Percentiles rank a stretch among this genome's conserved stretches.
Conservation (phyloP, 371 early-diverging fungal genomes). For the Mortierella sp. region DNA sequence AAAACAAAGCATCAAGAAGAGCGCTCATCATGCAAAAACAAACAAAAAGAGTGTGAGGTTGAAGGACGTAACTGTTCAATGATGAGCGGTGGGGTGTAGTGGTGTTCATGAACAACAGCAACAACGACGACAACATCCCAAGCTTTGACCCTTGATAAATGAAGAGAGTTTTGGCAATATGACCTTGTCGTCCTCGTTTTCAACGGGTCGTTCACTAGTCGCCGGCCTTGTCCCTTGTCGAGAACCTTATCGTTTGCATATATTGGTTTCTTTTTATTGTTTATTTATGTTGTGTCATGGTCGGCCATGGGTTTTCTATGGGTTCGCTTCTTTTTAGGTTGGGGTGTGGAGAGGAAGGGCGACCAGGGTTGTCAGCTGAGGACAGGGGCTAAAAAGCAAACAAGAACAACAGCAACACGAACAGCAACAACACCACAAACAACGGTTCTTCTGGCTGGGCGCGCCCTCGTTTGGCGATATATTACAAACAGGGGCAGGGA, state of each 20-base stretch:
- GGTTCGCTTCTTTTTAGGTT: constrained; percentile 13
- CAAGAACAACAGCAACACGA: neutral
- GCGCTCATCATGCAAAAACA: neutral
- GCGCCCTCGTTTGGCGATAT: neutral
- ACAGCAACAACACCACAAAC: no score
- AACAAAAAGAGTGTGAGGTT: neutral
- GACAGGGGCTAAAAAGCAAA: neutral
- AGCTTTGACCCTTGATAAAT: neutral
- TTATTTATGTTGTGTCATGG: constrained; percentile 2
- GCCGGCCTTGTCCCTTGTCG: neutral
- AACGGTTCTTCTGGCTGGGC: neutral
- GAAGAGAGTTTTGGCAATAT: constrained; percentile 7
- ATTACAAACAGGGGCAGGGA: neutral
- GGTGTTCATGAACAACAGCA: neutral
- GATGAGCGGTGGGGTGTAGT: neutral
- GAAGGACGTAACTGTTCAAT: neutral
- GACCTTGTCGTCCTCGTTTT: neutral
- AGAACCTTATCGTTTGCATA: neutral
- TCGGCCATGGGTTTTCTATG: constrained; percentile 1
- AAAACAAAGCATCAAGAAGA: neutral
- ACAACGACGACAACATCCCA: neutral
- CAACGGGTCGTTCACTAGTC: neutral
- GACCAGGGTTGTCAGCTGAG: constrained; percentile 17
- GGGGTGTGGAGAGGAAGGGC: neutral
- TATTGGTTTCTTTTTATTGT: neutral